These are phyloP conservation scores for Entomortierella lignicola DNA, from an alignment of 192 early-diverging fungal genomes.

Conservation along the genomic window DNA sequence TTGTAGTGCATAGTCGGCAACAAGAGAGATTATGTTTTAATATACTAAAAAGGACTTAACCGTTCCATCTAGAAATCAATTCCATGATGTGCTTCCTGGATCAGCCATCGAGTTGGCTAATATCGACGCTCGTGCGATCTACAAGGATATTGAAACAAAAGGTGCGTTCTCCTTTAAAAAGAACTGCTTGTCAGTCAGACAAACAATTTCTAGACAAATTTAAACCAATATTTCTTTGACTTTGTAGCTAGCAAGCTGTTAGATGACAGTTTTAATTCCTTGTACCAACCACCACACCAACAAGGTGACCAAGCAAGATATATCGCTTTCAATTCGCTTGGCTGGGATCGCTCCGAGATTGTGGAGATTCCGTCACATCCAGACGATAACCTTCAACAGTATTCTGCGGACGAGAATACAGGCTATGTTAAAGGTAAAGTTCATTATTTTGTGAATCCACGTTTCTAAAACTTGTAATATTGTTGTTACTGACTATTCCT, in stretches of 20 bases:
- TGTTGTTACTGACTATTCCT: neutral
- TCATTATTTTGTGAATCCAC: neutral
- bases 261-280: conserved; percentile 55
- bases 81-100: conserved; percentile 97
- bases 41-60: no score
- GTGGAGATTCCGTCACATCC: conserved; percentile 67
- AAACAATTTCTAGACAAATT: neutral
- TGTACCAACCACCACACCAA: conserved; percentile 36
- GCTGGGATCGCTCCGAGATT: conserved; percentile 78
- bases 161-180: neutral
- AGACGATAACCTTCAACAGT: conserved; percentile 56
- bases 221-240: conserved; percentile 31
- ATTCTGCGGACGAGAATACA: conserved; percentile 52
- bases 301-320: conserved; percentile 20
- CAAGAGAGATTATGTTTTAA: neutral
- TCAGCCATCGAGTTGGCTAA: conserved; percentile 93
- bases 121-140: conserved; percentile 78
- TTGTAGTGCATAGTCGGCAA: neutral
- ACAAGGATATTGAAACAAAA: conserved; percentile 41
- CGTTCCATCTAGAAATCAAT: conserved; percentile 76
- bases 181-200: no score
- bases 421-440: conserved; percentile 58
- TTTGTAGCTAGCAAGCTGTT: conserved; percentile 56
- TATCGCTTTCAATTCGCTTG: conserved; percentile 73
- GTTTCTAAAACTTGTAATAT: neutral